A percentile compares a stretch with the other conserved stretches of the same genome.
phyloP scores from a whole-genome alignment of 768 basidiomycete genomes.

The Russula dissimulans region DNA sequence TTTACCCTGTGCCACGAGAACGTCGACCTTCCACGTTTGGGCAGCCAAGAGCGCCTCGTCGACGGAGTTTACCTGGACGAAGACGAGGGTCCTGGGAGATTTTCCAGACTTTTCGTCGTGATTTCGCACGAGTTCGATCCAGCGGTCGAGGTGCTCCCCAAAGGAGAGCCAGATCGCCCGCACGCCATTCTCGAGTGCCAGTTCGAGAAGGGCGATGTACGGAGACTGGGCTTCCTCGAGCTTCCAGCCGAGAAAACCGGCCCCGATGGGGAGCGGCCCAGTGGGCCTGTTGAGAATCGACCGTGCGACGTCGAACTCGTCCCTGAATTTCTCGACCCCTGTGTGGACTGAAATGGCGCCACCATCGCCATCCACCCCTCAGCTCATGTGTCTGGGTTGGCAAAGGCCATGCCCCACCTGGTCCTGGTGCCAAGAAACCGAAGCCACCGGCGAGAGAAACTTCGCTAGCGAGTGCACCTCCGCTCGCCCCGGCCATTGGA shows the following conservation, averaged over 20 bases:
- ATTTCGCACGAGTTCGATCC: slow-evolving; percentile 55
- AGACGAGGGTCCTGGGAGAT: slow-evolving; percentile 42
- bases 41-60: slow-evolving; percentile 50
- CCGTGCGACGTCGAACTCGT: slow-evolving; percentile 49
- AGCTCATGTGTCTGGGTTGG: background rate
- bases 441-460: slow-evolving; percentile 65
- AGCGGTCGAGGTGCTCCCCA: slow-evolving; percentile 45
- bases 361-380: background rate
- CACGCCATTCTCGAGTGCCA: slow-evolving; percentile 46
- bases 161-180: slow-evolving; percentile 71
- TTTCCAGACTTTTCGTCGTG: slow-evolving; percentile 37
- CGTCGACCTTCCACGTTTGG: slow-evolving; percentile 63
- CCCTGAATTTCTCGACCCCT: slow-evolving; percentile 34
- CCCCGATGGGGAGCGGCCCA: slow-evolving; percentile 46
- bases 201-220: slow-evolving; percentile 35
- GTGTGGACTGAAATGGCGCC: slow-evolving; percentile 36
- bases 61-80: slow-evolving; percentile 55
- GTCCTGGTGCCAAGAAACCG: slow-evolving; percentile 62
- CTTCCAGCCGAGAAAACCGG: slow-evolving; percentile 68
- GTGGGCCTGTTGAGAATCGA: slow-evolving; percentile 28
- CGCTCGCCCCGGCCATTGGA: slow-evolving; percentile 65
- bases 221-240: slow-evolving; percentile 42
- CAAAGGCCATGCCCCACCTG: slow-evolving; percentile 33
- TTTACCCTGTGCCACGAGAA: slow-evolving; percentile 70
- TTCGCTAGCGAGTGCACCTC: slow-evolving; percentile 41